Evolutionary conservation across 768 basidiomycete species (phyloP), one percentile per base, ranked within the genome.

Genomic region (Russula brevipes): DNA sequence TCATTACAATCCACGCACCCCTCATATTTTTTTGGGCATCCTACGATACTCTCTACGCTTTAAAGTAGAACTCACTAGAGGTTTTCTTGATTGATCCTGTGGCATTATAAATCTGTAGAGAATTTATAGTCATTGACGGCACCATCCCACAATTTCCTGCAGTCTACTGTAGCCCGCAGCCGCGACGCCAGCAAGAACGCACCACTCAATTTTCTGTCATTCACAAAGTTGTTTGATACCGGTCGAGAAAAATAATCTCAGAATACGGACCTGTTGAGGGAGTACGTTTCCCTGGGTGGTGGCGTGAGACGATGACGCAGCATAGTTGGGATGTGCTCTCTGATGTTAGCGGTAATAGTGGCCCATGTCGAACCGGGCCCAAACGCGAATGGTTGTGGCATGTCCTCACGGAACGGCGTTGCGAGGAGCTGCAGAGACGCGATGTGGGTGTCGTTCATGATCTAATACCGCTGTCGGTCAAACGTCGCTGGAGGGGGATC

Each of bases 271-370:
- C 94, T 77, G 73, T 99, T 98, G 58, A 98, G 76, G 73, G 91
- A 93, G 73, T 98, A 98, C 1, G 96, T 98, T 76, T 98, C 95
- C 61, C 84, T 78, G 0, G 96, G 96, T 2, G 96, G 96, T 0
- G 96, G 96, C 0, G 93, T 94, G 35, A 97, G 79, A 53, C 95
- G 80, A 70, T 97, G 81, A 68, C 82, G 79, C 61, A 99, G 80
- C 94, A 99, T 98, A 57, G 89, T 77, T 0, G 96, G 95, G 51
- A 99, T 98, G 38, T 83, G 80, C 4, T 78, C 81, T 31, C 94
- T 81, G 56, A 98, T 94, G 61, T 84, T 78, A 4, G 81, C 78
- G 0, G 95, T 94, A 66, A 92, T 88, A 31, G 80, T 79, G 47
- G 83, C 76, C 88, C 89, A 91, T 24, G 59, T 68, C 7, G 85